Evolutionary conservation across 768 basidiomycete species (phyloP).

Genomic region (Leccinum boreale): DNA sequence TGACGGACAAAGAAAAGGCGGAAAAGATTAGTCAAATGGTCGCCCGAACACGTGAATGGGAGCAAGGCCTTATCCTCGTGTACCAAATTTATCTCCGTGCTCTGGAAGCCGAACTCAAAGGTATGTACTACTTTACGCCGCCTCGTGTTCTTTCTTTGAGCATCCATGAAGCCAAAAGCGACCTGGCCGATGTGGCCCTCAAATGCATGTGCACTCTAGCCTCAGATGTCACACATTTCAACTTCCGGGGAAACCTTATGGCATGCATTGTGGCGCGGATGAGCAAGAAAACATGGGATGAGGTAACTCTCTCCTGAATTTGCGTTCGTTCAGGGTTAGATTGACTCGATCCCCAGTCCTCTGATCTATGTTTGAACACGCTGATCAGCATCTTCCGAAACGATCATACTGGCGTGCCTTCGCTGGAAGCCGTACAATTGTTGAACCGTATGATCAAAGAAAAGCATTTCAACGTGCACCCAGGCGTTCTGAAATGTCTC

Average conservation of each 20-base stretch:
- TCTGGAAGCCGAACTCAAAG: constrained; percentile 85
- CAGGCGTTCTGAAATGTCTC: constrained; percentile 82
- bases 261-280: constrained; percentile 77
- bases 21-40: constrained; percentile 97
- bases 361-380: constrained; percentile 80
- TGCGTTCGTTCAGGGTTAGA: constrained; percentile 5
- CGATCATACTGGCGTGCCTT: constrained; percentile 77
- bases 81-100: constrained; percentile 88
- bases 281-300: constrained; percentile 86
- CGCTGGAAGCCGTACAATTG: constrained; percentile 85
- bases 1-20: constrained; percentile 86
- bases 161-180: constrained; percentile 51
- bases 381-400: constrained; percentile 78
- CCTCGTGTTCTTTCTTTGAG: constrained; percentile 19
- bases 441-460: constrained; percentile 97
- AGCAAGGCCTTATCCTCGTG: constrained; percentile 83
- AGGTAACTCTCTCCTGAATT: constrained; percentile 46
- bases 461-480: constrained; percentile 83
- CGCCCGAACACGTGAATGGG: constrained; percentile 85
- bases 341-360: constrained; percentile 50
- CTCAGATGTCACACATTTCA: constrained; percentile 88
- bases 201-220: constrained; percentile 87
- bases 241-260: constrained; percentile 92
- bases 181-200: constrained; percentile 65
- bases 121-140: constrained; percentile 30